phyloP scores from a whole-genome alignment of 2,329 filamentous ascomycete genomes.

The Colletotrichum sp. region DNA sequence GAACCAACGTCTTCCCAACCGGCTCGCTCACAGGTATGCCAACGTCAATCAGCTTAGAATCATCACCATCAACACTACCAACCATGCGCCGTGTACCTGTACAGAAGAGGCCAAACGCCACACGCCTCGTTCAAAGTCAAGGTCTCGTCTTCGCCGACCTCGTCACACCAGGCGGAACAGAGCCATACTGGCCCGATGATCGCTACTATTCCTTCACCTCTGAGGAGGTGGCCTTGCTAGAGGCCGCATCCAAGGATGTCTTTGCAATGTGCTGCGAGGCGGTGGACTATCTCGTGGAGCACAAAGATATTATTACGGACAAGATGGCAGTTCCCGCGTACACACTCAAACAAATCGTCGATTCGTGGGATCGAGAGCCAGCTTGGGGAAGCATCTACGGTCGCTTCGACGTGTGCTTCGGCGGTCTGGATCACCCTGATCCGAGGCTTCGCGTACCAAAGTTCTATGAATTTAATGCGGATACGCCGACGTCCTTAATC shows the following conservation, averaged over 20 bases:
- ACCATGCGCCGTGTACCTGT: background rate
- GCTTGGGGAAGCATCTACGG: slow-evolving; percentile 8
- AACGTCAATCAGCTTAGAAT: background rate
- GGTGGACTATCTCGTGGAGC: background rate
- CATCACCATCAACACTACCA: background rate
- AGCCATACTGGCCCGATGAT: slow-evolving; percentile 4
- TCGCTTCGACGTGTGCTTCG: background rate
- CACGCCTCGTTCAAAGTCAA: background rate
- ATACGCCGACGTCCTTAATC: background rate
- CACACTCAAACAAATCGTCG: background rate
- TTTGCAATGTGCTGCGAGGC: slow-evolving; percentile 4
- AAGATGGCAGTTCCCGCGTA: background rate
- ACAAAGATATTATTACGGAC: background rate
- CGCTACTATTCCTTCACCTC: background rate
- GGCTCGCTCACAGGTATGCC: background rate
- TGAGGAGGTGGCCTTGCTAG: background rate
- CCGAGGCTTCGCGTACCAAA: background rate
- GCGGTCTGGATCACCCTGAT: background rate
- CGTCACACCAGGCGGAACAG: background rate
- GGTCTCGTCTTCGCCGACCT: background rate
- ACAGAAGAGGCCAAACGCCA: background rate
- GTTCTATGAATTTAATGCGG: slow-evolving; percentile 4
- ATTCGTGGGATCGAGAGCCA: background rate
- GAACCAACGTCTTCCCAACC: background rate
- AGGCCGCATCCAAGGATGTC: background rate